Base-by-base conservation (phyloP, 2,329 filamentous ascomycete species). In the Rhinocladiella similis region DNA sequence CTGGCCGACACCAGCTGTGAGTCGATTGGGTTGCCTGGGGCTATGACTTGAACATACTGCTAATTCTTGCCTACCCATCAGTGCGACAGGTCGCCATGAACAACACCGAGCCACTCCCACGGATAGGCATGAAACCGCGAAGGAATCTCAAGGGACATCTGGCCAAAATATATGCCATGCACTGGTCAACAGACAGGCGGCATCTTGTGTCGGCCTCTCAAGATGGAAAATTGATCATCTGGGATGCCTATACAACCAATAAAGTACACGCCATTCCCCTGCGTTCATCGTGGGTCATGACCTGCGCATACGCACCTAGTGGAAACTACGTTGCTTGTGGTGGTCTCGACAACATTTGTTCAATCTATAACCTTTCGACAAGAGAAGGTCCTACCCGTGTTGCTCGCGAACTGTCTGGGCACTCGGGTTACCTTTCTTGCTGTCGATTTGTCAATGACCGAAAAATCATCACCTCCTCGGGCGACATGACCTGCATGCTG, bases 131-230 rank as follows among this genome's bases (percentile, higher is more conserved):
- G 94, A 96, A 94, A 83, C 90, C 93, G 64, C 94, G 96, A 80
- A 89, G 91, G 69, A 97, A 92, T 49, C 83, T 99, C 66, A 97
- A 97, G 80, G 94, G 94, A 65, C 94, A 99, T 82, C 80, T 99
- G 66, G 94, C 94, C 69, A 99, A 99, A 80, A 99, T 99, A 70
- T 99, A 99, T 76, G 94, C 94, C 69, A 99, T 99, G 94, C 94
- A 99, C 81, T 99, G 94, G 94, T 97, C 94, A 33, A 99, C 94
- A 63, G 94, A 99, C 77, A 87, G 94, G 71, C 87, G 94, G 75
- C 94, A 97, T 77, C 85, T 97, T 60, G 94, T 99, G 50, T 97
- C 94, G 12, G 94, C 94, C 63, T 99, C 94, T 67, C 94, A 99
- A 77, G 94, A 99, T 70, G 94, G 94, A 74, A 99, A 99, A 81